Conservation (phyloP, 768 basidiomycete species). For the Naematelia aurantialba region DNA sequence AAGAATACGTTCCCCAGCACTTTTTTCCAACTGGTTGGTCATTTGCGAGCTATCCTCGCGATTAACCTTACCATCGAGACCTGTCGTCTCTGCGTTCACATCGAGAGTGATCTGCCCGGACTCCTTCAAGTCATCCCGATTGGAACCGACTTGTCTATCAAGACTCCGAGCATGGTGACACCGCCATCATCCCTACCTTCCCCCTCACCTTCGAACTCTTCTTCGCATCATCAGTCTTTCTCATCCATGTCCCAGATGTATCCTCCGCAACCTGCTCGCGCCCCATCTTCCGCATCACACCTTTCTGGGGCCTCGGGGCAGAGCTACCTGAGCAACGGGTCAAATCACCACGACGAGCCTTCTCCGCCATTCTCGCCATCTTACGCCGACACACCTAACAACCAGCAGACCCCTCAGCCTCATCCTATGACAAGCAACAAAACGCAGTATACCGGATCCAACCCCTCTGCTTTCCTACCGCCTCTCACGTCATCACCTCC, state of each 20-base stretch:
- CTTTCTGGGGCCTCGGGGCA: conserved; percentile 1
- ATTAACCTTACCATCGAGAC: too few relatives aligned
- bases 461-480: conserved; percentile 25
- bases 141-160: too few relatives aligned
- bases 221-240: conserved; percentile 17
- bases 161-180: conserved; percentile 23
- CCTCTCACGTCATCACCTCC: conserved; percentile 34
- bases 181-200: conserved; percentile 31
- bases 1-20: too few relatives aligned
- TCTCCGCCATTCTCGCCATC: background rate
- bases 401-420: conserved; percentile 5
- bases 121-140: too few relatives aligned
- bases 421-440: background rate
- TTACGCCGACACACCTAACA: conserved; percentile 1
- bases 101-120: too few relatives aligned
- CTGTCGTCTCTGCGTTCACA: too few relatives aligned
- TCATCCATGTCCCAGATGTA: background rate
- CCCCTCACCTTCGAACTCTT: conserved; percentile 23
- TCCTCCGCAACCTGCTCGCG: conserved; percentile 1
- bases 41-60: too few relatives aligned
- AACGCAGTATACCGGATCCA: background rate
- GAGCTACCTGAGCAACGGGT: background rate
- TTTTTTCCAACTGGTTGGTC: too few relatives aligned
- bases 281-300: background rate
- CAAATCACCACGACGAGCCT: background rate